phyloP scores from a whole-genome alignment of 108 stramenopile genomes.

The Bacterosira constricta region DNA sequence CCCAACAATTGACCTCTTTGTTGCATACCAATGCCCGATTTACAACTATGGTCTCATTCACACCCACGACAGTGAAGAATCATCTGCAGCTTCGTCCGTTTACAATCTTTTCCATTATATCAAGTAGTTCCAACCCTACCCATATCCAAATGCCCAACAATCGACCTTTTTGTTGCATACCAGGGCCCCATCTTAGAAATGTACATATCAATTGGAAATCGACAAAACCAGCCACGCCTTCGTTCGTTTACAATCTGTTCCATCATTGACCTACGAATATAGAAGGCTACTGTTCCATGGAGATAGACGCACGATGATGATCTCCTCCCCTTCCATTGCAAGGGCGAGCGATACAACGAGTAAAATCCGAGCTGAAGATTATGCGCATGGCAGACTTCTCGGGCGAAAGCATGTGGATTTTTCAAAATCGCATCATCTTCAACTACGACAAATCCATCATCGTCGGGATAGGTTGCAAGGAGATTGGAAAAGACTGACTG shows the following conservation, averaged over 20 bases:
- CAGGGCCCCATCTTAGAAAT: slow-evolving; percentile 47
- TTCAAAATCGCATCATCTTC: slow-evolving; percentile 43
- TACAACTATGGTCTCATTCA: too few relatives aligned
- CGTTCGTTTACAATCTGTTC: slow-evolving; percentile 33
- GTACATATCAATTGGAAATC: slow-evolving; percentile 53
- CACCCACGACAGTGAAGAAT: too few relatives aligned
- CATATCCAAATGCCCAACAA: slow-evolving; percentile 36
- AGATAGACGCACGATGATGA: slow-evolving; percentile 31
- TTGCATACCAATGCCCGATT: slow-evolving; percentile 47
- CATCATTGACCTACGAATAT: slow-evolving; percentile 38
- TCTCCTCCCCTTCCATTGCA: slow-evolving; percentile 14
- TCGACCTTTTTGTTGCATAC: slow-evolving; percentile 40
- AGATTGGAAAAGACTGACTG: slow-evolving; percentile 31
- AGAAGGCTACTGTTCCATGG: slow-evolving; percentile 49
- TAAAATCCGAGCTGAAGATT: slow-evolving; percentile 21
- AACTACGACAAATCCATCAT: slow-evolving; percentile 38
- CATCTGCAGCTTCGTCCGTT: too few relatives aligned
- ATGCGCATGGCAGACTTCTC: slow-evolving; percentile 39
- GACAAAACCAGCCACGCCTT: slow-evolving; percentile 34
- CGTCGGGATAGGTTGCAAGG: slow-evolving; percentile 18
- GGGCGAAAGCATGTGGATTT: slow-evolving; percentile 10
- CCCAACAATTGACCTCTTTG: slow-evolving; percentile 36
- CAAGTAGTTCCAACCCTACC: slow-evolving; percentile 37
- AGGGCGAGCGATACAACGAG: slow-evolving; percentile 41
- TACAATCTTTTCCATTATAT: neutral